These are phyloP conservation scores for Cladosporium halotolerans DNA, from an alignment of 2,329 filamentous ascomycete genomes.

Conservation along the genomic window DNA sequence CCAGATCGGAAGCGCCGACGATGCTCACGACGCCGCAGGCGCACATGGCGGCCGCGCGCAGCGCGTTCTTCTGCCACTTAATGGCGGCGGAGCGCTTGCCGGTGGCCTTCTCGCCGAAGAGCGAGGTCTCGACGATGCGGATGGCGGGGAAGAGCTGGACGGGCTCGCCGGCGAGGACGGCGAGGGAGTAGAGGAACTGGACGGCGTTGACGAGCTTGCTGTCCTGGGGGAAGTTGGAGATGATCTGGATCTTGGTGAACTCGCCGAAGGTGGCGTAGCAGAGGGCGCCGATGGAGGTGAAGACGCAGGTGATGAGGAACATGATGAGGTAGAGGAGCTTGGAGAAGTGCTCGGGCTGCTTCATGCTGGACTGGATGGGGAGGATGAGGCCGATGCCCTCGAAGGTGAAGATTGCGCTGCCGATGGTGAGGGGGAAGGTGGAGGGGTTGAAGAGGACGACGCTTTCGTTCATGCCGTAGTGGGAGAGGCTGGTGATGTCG, in stretches of 20 bases:
- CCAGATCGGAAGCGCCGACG: slow-evolving; percentile 60
- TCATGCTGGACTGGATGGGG: slow-evolving; percentile 71
- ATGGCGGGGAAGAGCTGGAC: slow-evolving; percentile 70
- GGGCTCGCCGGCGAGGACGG: slow-evolving; percentile 66
- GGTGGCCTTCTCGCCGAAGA: slow-evolving; percentile 59
- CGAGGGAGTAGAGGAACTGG: slow-evolving; percentile 67
- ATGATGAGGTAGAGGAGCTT: slow-evolving; percentile 62
- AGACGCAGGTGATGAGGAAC: slow-evolving; percentile 66
- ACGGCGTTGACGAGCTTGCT: slow-evolving; percentile 69
- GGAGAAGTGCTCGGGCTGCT: slow-evolving; percentile 60
- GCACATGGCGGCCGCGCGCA: slow-evolving; percentile 52
- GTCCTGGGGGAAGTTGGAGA: slow-evolving; percentile 67
- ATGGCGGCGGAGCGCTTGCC: slow-evolving; percentile 59
- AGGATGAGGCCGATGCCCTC: slow-evolving; percentile 72
- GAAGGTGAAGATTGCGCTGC: slow-evolving; percentile 70
- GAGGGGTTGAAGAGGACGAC: slow-evolving; percentile 65
- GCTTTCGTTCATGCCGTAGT: slow-evolving; percentile 51
- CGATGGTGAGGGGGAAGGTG: slow-evolving; percentile 64
- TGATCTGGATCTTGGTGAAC: slow-evolving; percentile 64
- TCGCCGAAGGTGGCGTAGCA: slow-evolving; percentile 70
- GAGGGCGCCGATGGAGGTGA: slow-evolving; percentile 64
- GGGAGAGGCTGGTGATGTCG: slow-evolving; percentile 53
- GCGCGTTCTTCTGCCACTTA: slow-evolving; percentile 72
- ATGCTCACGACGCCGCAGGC: slow-evolving; percentile 57
- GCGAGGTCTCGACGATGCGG: slow-evolving; percentile 61